Evolutionary conservation across 148 eudicot genomes (phyloP).

Genomic region (Rhododendron vialii): DNA sequence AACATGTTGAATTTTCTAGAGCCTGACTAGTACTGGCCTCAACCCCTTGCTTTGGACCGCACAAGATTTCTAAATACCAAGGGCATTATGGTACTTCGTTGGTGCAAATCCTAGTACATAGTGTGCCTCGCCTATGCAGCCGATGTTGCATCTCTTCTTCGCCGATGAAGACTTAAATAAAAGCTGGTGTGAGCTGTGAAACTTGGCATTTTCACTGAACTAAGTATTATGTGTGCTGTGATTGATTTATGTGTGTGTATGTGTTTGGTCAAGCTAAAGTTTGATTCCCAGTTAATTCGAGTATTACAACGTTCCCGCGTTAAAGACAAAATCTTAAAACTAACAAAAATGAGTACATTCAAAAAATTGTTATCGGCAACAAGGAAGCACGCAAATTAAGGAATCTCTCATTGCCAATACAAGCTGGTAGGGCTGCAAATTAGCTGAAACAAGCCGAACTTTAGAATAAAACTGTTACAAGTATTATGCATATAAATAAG

Average conservation of each 20-base stretch:
- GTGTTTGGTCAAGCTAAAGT: not conserved
- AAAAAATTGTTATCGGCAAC: not conserved
- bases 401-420: not conserved
- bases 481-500: not conserved
- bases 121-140: not conserved
- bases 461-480: too few species aligned
- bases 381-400: not conserved
- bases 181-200: not conserved
- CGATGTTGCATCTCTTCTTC: not conserved
- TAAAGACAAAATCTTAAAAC: not conserved
- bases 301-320: not conserved
- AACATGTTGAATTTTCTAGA: not conserved
- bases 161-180: not conserved
- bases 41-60: not conserved
- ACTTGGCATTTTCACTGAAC: not conserved
- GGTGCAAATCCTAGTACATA: not conserved
- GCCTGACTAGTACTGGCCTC: not conserved
- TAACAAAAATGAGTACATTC: not conserved
- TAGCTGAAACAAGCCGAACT: too few species aligned
- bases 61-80: not conserved
- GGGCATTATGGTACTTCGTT: not conserved
- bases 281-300: not conserved
- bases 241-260: not conserved
- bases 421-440: not conserved
- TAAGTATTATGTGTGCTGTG: not conserved